A percentile compares a stretch with the other conserved stretches of the same genome.
Evolutionary conservation across 495 filamentous ascomycete genomes (phyloP).

Genomic region (Lichina pygmaea): DNA sequence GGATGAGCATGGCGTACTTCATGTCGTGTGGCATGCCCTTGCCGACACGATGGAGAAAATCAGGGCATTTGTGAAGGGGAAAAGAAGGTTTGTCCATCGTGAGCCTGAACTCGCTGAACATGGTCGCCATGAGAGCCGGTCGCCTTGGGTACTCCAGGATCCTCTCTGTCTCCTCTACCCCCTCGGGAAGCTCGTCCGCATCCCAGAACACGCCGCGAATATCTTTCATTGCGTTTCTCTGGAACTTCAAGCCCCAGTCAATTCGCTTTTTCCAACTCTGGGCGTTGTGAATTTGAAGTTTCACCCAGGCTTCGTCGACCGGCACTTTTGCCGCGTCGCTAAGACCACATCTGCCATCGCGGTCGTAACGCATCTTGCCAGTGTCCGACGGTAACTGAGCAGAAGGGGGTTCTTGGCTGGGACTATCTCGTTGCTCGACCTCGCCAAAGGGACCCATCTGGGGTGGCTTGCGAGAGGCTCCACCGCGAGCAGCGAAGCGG

Average conservation of each 20-base stretch:
- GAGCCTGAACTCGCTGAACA: constrained; percentile 67
- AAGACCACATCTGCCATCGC: constrained; percentile 41
- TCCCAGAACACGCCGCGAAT: constrained; percentile 63
- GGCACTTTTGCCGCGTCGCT: constrained; percentile 42
- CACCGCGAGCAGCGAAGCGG: constrained; percentile 22
- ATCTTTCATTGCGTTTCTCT: constrained; percentile 49
- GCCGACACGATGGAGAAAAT: constrained; percentile 64
- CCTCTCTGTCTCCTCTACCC: constrained; percentile 55
- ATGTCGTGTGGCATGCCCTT: constrained; percentile 89
- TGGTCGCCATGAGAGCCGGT: constrained; percentile 52
- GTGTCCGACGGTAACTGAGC: neutral
- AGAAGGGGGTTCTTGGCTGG: constrained; percentile 2
- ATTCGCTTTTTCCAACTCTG: constrained; percentile 85
- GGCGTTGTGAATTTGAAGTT: constrained; percentile 54
- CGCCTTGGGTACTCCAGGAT: constrained; percentile 72
- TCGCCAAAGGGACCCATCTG: neutral
- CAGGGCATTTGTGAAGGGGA: constrained; percentile 46
- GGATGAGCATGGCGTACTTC: constrained; percentile 67
- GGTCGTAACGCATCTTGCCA: constrained; percentile 44
- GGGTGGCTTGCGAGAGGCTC: constrained; percentile 9
- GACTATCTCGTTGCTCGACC: constrained; percentile 6
- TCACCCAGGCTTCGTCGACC: constrained; percentile 43
- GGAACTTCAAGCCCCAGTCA: constrained; percentile 39
- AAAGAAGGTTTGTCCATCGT: constrained; percentile 85
- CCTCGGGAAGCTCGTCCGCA: constrained; percentile 51